Evolutionary conservation across 306 rosid genomes (phyloP).

Genomic region (Senna siamea): DNA sequence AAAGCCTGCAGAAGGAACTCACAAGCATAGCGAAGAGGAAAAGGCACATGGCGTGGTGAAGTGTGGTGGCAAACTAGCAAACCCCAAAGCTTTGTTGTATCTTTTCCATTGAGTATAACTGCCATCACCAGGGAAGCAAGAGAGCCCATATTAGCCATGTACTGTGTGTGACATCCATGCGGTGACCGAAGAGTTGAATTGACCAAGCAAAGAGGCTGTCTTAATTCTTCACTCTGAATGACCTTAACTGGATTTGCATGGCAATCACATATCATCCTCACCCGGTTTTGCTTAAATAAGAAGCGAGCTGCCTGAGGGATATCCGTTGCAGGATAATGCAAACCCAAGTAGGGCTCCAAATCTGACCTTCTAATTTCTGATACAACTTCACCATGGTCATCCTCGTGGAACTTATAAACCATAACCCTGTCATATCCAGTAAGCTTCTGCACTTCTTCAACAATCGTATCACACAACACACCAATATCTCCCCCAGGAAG

Average conservation of each 20-base stretch:
- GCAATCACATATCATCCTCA: constrained; percentile 80
- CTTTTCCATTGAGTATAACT: constrained; percentile 51
- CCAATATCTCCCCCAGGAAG: constrained; percentile 77
- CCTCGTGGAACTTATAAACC: constrained; percentile 87
- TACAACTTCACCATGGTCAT: constrained; percentile 87
- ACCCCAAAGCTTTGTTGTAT: constrained; percentile 80
- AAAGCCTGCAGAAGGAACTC: constrained; percentile 87
- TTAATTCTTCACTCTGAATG: constrained; percentile 61
- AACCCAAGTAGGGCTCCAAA: constrained; percentile 74
- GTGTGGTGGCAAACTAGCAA: constrained; percentile 87
- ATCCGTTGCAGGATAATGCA: constrained; percentile 86
- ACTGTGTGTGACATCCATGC: constrained; percentile 70
- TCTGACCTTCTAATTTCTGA: constrained; percentile 73
- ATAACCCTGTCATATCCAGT: constrained; percentile 90
- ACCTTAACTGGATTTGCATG: constrained; percentile 62
- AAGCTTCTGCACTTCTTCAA: constrained; percentile 76
- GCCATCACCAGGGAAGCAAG: constrained; percentile 78
- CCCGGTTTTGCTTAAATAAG: constrained; percentile 77
- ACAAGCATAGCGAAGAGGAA: constrained; percentile 88
- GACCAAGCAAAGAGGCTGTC: constrained; percentile 76
- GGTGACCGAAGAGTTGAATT: constrained; percentile 83
- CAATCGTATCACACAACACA: constrained; percentile 67
- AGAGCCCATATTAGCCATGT: constrained; percentile 84
- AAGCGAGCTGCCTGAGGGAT: constrained; percentile 86
- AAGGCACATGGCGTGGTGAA: constrained; percentile 69